Evolutionary conservation across 768 basidiomycete species (phyloP).

Genomic region (Coprinopsis strossmayeri): DNA sequence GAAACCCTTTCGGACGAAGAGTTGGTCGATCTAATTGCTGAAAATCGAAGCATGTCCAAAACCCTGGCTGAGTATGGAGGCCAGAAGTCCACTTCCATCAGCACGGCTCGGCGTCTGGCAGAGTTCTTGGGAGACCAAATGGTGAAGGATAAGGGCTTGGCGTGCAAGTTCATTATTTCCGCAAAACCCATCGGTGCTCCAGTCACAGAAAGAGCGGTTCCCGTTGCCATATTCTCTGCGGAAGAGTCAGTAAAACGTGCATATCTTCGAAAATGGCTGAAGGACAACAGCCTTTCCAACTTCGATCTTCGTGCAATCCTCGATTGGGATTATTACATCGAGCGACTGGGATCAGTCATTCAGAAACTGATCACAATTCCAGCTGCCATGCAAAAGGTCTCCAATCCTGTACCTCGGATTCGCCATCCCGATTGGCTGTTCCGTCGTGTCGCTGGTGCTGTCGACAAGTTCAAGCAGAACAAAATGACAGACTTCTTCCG

Average conservation of each 20-base stretch:
- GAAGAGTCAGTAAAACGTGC: conserved; percentile 85
- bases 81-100: conserved; percentile 98
- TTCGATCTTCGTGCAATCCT: conserved; percentile 93
- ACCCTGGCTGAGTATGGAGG: conserved; percentile 93
- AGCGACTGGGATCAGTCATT: conserved; percentile 93
- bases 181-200: conserved; percentile 88
- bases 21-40: conserved; percentile 94
- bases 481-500: conserved; percentile 95
- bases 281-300: conserved; percentile 78
- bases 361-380: conserved; percentile 99
- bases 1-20: conserved; percentile 86
- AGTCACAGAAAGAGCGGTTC: conserved; percentile 94
- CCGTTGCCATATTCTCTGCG: conserved; percentile 95
- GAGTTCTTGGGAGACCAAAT: conserved; percentile 97
- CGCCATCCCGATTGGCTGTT: conserved; percentile 97
- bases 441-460: conserved; percentile 78
- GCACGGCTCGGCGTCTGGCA: conserved; percentile 88
- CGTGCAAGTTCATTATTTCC: conserved; percentile 99
- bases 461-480: conserved; percentile 98
- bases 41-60: conserved; percentile 96
- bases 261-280: conserved; percentile 95
- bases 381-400: conserved; percentile 94
- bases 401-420: conserved; percentile 94
- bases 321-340: conserved; percentile 98
- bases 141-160: conserved; percentile 99